Conservation (phyloP, 2,329 filamentous ascomycete species). For the Neonectria faginata region DNA sequence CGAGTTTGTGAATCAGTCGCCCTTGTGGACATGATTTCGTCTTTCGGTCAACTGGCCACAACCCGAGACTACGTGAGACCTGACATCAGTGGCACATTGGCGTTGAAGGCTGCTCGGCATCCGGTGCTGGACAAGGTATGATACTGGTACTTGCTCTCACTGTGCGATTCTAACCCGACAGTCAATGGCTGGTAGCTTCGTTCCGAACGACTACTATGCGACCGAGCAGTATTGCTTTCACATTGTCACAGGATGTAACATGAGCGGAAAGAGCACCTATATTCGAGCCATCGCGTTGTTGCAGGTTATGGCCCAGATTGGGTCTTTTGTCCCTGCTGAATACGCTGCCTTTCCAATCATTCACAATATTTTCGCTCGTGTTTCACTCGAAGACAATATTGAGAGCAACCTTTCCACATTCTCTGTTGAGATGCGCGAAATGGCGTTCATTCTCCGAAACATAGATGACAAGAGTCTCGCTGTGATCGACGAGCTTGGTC, state of each 20-base stretch:
- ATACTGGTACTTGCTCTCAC: slow-evolving; percentile 15
- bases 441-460: slow-evolving; percentile 90
- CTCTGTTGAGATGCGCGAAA: slow-evolving; percentile 94
- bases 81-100: slow-evolving; percentile 74
- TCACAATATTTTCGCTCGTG: slow-evolving; percentile 85
- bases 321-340: slow-evolving; percentile 87
- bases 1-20: slow-evolving; percentile 87
- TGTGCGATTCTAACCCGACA: slow-evolving; percentile 42
- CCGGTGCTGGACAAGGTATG: slow-evolving; percentile 78
- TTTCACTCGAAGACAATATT: slow-evolving; percentile 88
- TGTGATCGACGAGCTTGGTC: slow-evolving; percentile 91
- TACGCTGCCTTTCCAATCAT: slow-evolving; percentile 86
- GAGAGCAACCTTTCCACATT: slow-evolving; percentile 95
- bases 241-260: slow-evolving; percentile 95
- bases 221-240: slow-evolving; percentile 86
- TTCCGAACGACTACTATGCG: slow-evolving; percentile 92
- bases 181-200: slow-evolving; percentile 74
- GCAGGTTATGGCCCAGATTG: slow-evolving; percentile 93
- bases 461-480: slow-evolving; percentile 80
- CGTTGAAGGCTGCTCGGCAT: slow-evolving; percentile 80
- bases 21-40: slow-evolving; percentile 85
- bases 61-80: slow-evolving; percentile 72
- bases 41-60: slow-evolving; percentile 81
- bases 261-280: slow-evolving; percentile 98
- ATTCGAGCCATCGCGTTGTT: slow-evolving; percentile 87